phyloP scores from a whole-genome alignment of 257 asterid species.

The Misopates orontium region DNA sequence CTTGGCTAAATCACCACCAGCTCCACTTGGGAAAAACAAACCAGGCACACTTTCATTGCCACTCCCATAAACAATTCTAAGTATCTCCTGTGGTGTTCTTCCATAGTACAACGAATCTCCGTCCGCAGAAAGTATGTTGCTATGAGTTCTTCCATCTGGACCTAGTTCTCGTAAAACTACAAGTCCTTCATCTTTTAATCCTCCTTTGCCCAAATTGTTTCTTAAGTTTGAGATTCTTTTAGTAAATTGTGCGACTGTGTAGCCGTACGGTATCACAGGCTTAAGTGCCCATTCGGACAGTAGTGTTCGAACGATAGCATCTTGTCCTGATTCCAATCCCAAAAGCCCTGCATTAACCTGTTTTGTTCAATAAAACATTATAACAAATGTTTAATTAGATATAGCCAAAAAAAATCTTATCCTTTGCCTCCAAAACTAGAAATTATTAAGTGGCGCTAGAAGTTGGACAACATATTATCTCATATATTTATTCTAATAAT shows the following conservation, averaged over 20 bases:
- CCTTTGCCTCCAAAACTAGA: no score
- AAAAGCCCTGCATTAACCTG: constrained; percentile 53
- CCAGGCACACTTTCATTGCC: constrained; percentile 40
- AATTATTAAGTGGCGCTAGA: no score
- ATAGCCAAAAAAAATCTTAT: neutral
- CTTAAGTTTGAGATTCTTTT: constrained; percentile 35
- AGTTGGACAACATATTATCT: no score
- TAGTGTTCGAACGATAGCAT: constrained; percentile 40
- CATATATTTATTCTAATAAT: no score
- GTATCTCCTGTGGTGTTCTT: constrained; percentile 45
- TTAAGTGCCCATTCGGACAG: constrained; percentile 15
- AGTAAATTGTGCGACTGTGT: constrained; percentile 43
- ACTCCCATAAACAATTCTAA: constrained; percentile 45
- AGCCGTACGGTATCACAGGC: constrained; percentile 29
- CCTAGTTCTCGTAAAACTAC: constrained; percentile 27
- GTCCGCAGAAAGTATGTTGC: constrained; percentile 44
- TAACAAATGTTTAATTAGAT: neutral
- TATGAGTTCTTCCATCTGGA: constrained; percentile 34
- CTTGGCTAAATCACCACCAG: constrained; percentile 44
- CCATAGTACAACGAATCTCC: constrained; percentile 33
- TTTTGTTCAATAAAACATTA: no score
- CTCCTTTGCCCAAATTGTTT: constrained; percentile 38
- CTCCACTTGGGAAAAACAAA: constrained; percentile 51
- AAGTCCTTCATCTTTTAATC: constrained; percentile 53
- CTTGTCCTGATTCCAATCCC: constrained; percentile 60